Evolutionary conservation across 495 filamentous ascomycete species (phyloP), one percentile per base, ranked within the genome.

Genomic region (Daldinia loculata): DNA sequence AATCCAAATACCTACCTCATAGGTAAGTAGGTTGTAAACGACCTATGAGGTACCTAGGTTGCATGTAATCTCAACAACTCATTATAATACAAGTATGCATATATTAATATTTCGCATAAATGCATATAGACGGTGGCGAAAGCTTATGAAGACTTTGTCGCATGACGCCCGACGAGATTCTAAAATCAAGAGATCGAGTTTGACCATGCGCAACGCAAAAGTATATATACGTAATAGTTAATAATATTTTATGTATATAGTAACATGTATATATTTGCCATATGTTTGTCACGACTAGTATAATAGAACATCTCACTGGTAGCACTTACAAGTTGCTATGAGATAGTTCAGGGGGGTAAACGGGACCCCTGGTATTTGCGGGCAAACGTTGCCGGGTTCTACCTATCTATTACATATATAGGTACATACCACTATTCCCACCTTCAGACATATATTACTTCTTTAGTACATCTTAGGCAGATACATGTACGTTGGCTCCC

Each of bases 81-180:
- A 51, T 27, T 34, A 38, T 24, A 39, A 36, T 27, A n/a, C 0
- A 3, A n/a, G 17, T 12, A 24, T 34, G 59, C 19, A 36, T 43
- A 39, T 43, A 55, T 55, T 5, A 43, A 15, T 43, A 2, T 55
- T 15, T 4, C 3, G 36, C 19, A 55, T 63, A 56, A 56, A 53
- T 30, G 34, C 34, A 63, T 63, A 45, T 55, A 43, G 2, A 48
- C 51, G 39, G 61, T 57, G 52, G 52, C 39, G 14, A 50, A 55
- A 34, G 11, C 8, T 6, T 34, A 3, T 29, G 61, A 55, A 12
- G 36, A 48, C 11, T 53, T 36, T 45, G 15, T 56, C 34, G 34
- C 50, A 56, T 64, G 61, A 64, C 51, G 24, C 26, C 60, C 43
- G 27, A 52, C 32, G 24, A n/a, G 22, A 52, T 17, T 14, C 14